These are phyloP conservation scores for Alisma plantagoaquatica DNA, from an alignment of 106 monocot genomes.

Conservation along the genomic window DNA sequence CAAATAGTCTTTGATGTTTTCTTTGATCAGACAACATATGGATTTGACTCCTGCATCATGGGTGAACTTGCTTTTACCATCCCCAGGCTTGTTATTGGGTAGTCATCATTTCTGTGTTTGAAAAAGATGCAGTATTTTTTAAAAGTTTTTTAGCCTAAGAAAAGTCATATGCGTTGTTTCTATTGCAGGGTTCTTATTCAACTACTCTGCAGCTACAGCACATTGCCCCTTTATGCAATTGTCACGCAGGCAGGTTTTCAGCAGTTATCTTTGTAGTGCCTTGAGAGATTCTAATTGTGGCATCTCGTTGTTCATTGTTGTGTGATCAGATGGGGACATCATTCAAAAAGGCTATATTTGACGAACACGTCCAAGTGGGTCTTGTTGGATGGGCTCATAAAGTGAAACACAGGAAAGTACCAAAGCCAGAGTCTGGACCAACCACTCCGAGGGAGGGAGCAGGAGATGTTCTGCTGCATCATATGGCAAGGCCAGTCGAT, in stretches of 20 bases:
- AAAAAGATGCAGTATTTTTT: background rate
- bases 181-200: slow-evolving; percentile 15
- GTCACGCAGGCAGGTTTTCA: slow-evolving; percentile 23
- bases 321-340: slow-evolving; percentile 24
- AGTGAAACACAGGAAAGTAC: slow-evolving; percentile 15
- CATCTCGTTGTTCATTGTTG: background rate
- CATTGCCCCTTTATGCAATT: slow-evolving; percentile 23
- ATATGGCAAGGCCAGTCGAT: too few species aligned
- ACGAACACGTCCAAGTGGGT: slow-evolving; percentile 23
- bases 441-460: background rate
- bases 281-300: too few species aligned
- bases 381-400: slow-evolving; percentile 21
- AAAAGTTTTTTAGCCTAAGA: background rate
- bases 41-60: slow-evolving; percentile 41
- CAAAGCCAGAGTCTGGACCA: background rate
- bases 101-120: background rate
- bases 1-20: background rate
- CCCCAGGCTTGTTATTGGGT: slow-evolving; percentile 45
- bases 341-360: slow-evolving; percentile 35
- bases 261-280: too few species aligned
- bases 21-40: slow-evolving; percentile 15
- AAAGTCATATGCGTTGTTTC: background rate
- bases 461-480: background rate
- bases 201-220: slow-evolving; percentile 21
- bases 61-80: slow-evolving; percentile 15